Base-by-base conservation (phyloP, 208 protist species). In the Acanthamoeba castellanii region DNA sequence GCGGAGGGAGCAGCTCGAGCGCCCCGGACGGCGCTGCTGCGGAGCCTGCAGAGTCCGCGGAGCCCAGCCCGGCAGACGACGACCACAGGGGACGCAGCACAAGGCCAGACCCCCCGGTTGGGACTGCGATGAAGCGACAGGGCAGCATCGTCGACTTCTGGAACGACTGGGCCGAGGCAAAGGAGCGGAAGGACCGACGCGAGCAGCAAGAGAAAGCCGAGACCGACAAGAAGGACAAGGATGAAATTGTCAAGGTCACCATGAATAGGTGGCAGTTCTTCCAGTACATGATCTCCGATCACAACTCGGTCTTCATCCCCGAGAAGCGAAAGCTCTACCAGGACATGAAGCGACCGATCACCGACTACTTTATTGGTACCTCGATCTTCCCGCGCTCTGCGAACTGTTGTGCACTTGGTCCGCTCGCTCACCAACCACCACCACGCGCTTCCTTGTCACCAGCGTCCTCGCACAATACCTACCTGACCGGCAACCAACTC, bases 401-500 rank as follows among this genome's bases (percentile, higher is more conserved):
- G 7, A 14, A 81, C 8, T 37, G 14, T 3, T 37, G 47, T 72
- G 1, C 42, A 70, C 88, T 96, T 89, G 96, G 96, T 91, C 55
- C 96, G 97, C 55, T 97, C 97, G 50, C 94, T 99, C 59, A 95
- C 94, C 37, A 78, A 50, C 42, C 42, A 98, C 64, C 99, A 99
- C 97, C 99, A 97, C 94, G 98, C 99, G 94, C 97, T 97, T 70
- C 9, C 9, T 32, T 30, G 27, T 70, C 8, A 70, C 27, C 72
- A 81, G 72, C 74, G 82, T 98, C 98, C 25, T 99, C 98, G 16
- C 99, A 99, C 96, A 99, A 99, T 96, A 99, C 99, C 2, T 99
- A 99, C 95, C 95, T 99, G 30, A 97, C 97, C 8, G 98, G 98
- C 18, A 97, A 99, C 96, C 99, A 99, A 97, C 94, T 99, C 16